Evolutionary conservation across 495 filamentous ascomycete species (phyloP).

Genomic region (Aspergillus cristatus): DNA sequence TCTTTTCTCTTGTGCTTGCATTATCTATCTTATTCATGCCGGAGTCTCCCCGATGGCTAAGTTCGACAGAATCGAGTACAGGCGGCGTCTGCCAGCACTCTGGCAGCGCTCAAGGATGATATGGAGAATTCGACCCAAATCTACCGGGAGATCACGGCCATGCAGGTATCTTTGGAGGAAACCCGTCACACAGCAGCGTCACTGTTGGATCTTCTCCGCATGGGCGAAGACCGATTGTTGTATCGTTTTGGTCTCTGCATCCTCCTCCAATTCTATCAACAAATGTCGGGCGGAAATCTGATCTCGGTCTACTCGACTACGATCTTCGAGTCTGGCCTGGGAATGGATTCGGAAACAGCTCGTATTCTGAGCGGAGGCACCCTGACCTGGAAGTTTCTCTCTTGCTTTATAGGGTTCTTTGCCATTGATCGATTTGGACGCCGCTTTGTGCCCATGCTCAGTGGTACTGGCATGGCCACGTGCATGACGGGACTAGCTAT

Average conservation of each 20-base stretch:
- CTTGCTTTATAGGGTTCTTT: constrained; percentile 37
- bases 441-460: constrained; percentile 43
- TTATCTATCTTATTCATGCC: constrained; percentile 42
- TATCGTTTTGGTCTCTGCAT: constrained; percentile 29
- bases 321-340: constrained; percentile 26
- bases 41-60: constrained; percentile 39
- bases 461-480: constrained; percentile 38
- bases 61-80: constrained; percentile 22
- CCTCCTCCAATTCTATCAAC: constrained; percentile 33
- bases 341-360: constrained; percentile 14
- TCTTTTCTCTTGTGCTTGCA: constrained; percentile 34
- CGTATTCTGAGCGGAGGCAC: constrained; percentile 23
- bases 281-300: constrained; percentile 30
- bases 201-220: constrained; percentile 11
- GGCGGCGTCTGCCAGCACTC: constrained; percentile 18
- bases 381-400: constrained; percentile 45
- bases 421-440: constrained; percentile 46
- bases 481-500: constrained; percentile 43
- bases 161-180: constrained; percentile 17
- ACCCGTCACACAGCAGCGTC: background rate
- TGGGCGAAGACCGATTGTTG: constrained; percentile 20
- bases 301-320: constrained; percentile 25
- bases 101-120: constrained; percentile 24
- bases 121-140: constrained; percentile 18
- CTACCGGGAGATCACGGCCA: constrained; percentile 24